A percentile compares a stretch with the other conserved stretches of the same genome.
Conservation (phyloP, 2,329 filamentous ascomycete genomes). For the Fusarium clavum region DNA sequence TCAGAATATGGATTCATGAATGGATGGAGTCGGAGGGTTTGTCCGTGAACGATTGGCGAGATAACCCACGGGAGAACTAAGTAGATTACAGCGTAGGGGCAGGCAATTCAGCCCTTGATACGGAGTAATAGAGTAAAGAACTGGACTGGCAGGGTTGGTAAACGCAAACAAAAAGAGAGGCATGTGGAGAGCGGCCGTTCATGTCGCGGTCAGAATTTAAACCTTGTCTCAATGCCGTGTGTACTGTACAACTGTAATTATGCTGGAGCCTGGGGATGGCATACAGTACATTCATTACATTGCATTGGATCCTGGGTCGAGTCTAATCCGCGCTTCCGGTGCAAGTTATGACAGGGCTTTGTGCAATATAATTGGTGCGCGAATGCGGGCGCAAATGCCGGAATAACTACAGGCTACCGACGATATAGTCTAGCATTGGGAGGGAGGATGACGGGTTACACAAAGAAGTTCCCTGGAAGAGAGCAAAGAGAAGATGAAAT, state of each 20-base stretch:
- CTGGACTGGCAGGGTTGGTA: not conserved
- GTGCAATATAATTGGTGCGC: conserved; percentile 32
- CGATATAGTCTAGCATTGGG: conserved; percentile 33
- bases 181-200: conserved; percentile 6
- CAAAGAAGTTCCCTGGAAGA: conserved; percentile 6
- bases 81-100: not conserved
- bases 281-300: conserved; percentile 3
- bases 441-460: conserved; percentile 20
- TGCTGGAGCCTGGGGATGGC: conserved; percentile 17
- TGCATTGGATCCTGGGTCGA: not conserved
- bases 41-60: not conserved
- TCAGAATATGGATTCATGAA: too few species aligned
- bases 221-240: not conserved
- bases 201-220: not conserved
- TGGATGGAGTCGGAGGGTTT: not conserved
- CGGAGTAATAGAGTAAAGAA: not conserved
- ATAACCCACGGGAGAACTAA: not conserved
- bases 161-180: not conserved
- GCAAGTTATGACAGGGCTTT: conserved; percentile 24
- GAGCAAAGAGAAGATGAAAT: not conserved
- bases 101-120: not conserved
- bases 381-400: conserved; percentile 22
- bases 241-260: not conserved
- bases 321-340: conserved; percentile 28
- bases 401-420: conserved; percentile 16